Evolutionary conservation across 2,329 filamentous ascomycete genomes (phyloP).

Genomic region (Ophiobolus disseminans): DNA sequence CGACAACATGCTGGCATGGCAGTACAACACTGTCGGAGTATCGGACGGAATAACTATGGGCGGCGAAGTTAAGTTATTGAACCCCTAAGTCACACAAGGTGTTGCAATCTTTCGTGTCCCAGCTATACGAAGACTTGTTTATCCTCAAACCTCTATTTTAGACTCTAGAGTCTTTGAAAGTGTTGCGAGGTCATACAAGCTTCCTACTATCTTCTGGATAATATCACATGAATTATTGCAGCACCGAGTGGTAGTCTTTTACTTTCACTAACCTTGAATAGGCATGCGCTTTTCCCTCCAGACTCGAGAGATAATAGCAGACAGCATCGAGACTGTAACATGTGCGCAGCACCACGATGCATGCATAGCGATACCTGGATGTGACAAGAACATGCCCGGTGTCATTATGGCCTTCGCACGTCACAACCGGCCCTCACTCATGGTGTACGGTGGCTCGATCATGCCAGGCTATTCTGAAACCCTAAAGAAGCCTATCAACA

Average conservation of each 20-base stretch:
- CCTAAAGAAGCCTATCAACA: conserved; percentile 76
- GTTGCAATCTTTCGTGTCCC: no score
- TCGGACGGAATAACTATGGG: conserved; percentile 97
- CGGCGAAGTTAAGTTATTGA: conserved; percentile 69
- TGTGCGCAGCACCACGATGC: conserved; percentile 98
- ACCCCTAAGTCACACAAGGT: background rate
- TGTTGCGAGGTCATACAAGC: no score
- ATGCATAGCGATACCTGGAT: conserved; percentile 95
- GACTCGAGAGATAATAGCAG: conserved; percentile 94
- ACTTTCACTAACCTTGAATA: conserved; percentile 44
- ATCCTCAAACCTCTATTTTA: no score
- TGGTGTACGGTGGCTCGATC: conserved; percentile 98
- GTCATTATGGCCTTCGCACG: conserved; percentile 82
- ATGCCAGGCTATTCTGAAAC: conserved; percentile 86
- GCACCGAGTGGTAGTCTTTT: no score
- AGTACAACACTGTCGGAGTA: conserved; percentile 90
- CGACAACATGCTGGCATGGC: conserved; percentile 90
- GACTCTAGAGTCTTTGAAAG: no score
- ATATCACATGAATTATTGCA: no score
- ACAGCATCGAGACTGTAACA: conserved; percentile 99
- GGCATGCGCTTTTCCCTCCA: conserved; percentile 95
- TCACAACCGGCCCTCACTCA: conserved; percentile 90
- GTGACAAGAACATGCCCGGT: conserved; percentile 97
- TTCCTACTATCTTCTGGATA: no score
- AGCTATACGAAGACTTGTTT: no score